Percentiles rank a stretch among this genome's conserved stretches.
Conservation (phyloP, 2,329 filamentous ascomycete species). For the Aspergillus japonicus region DNA sequence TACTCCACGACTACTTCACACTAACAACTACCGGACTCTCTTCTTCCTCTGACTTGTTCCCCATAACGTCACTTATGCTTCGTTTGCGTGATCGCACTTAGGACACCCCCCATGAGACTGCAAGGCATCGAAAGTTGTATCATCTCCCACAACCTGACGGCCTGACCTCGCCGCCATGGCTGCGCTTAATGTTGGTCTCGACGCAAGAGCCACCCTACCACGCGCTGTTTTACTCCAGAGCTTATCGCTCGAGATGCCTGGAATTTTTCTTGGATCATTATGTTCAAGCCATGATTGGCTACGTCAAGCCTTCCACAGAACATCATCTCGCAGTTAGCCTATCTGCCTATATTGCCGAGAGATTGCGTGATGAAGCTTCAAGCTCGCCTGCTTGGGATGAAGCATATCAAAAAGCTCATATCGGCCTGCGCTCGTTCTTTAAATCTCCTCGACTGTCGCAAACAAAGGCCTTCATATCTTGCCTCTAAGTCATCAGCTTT, state of each 20-base stretch:
- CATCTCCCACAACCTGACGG: background rate
- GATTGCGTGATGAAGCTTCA: constrained; percentile 19
- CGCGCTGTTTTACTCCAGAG: background rate
- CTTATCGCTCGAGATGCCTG: background rate
- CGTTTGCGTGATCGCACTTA: constrained; percentile 22
- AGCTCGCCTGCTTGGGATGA: background rate
- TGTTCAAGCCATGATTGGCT: background rate
- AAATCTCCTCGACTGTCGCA: background rate
- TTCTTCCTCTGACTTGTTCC: constrained; percentile 14
- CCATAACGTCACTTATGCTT: constrained; percentile 24
- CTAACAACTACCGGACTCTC: background rate
- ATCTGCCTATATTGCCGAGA: background rate
- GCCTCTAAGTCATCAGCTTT: background rate
- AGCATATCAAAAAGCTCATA: background rate
- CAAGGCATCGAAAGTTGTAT: background rate
- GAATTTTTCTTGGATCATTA: background rate
- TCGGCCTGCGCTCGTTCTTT: background rate
- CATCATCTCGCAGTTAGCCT: background rate
- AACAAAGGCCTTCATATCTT: background rate
- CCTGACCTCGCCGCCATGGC: background rate
- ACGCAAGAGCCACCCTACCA: background rate
- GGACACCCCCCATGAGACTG: background rate
- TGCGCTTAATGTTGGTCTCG: background rate
- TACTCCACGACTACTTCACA: background rate
- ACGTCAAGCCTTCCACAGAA: constrained; percentile 6